Percentiles rank a stretch among this genome's conserved stretches.
Evolutionary conservation across 2,329 filamentous ascomycete species (phyloP).

Genomic region (Fusarium sublunatum): DNA sequence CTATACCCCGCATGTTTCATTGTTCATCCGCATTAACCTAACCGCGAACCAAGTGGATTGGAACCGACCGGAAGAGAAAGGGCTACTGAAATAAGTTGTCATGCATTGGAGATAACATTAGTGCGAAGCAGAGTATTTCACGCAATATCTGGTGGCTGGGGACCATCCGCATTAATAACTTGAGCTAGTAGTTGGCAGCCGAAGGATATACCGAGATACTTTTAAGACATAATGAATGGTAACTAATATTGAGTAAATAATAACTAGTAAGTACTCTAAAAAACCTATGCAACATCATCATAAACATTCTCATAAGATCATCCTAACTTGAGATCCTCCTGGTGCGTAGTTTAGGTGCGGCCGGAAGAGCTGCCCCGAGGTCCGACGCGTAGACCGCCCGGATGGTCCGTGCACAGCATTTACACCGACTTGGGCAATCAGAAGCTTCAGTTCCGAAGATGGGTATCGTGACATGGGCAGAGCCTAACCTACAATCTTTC

Average conservation of each 20-base stretch:
- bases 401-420: constrained; percentile 41
- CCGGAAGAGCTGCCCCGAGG: constrained; percentile 32
- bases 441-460: constrained; percentile 38
- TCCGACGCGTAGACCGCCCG: constrained; percentile 34
- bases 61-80: neutral
- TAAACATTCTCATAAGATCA: too few relatives aligned
- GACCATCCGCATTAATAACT: neutral
- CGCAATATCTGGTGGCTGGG: neutral
- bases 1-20: neutral
- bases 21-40: neutral
- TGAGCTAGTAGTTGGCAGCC: too few relatives aligned
- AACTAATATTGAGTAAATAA: too few relatives aligned
- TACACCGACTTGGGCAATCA: constrained; percentile 41
- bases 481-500: constrained; percentile 39
- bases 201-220: too few relatives aligned
- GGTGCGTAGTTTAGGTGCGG: neutral
- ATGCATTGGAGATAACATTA: neutral
- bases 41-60: neutral
- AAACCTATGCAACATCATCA: too few relatives aligned
- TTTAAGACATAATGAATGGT: too few relatives aligned
- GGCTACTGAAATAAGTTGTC: neutral
- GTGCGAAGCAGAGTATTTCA: neutral
- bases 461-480: constrained; percentile 45
- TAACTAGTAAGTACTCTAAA: too few relatives aligned
- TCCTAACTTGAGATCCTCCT: neutral